Percentiles rank a stretch among this genome's conserved stretches.
Evolutionary conservation across 2,329 filamentous ascomycete species (phyloP).

Genomic region (Arthrobotrys conoides): DNA sequence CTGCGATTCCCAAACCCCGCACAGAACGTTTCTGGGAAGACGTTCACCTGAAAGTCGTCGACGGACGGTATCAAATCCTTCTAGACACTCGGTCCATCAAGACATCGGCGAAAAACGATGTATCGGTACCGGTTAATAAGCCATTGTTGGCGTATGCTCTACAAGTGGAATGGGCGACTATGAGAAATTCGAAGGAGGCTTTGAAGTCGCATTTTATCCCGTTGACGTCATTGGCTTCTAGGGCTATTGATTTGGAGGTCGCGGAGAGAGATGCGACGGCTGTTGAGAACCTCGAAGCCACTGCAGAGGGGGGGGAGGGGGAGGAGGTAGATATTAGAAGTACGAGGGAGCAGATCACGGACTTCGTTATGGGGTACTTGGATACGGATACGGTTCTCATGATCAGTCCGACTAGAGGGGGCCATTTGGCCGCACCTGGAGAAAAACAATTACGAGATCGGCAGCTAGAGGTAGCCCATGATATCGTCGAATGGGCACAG

Average conservation of each 20-base stretch:
- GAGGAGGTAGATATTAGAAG: slow-evolving; percentile 69
- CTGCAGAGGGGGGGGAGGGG: slow-evolving; percentile 21
- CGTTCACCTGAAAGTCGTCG: slow-evolving; percentile 46
- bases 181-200: slow-evolving; percentile 81
- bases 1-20: slow-evolving; percentile 41
- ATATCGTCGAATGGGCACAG: slow-evolving; percentile 80
- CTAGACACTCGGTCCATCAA: slow-evolving; percentile 78
- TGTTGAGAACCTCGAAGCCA: slow-evolving; percentile 26
- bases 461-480: slow-evolving; percentile 78
- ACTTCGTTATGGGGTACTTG: slow-evolving; percentile 84
- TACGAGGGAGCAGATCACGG: slow-evolving; percentile 76
- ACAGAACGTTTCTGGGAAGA: slow-evolving; percentile 59
- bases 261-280: slow-evolving; percentile 72
- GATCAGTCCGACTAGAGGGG: slow-evolving; percentile 77
- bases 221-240: slow-evolving; percentile 85
- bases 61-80: slow-evolving; percentile 46
- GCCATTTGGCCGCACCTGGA: slow-evolving; percentile 69
- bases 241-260: slow-evolving; percentile 83
- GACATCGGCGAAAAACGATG: slow-evolving; percentile 74
- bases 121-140: slow-evolving; percentile 82
- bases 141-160: slow-evolving; percentile 85
- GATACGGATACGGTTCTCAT: slow-evolving; percentile 93
- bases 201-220: slow-evolving; percentile 91
- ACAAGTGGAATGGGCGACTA: slow-evolving; percentile 91
- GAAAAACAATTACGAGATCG: slow-evolving; percentile 77